Evolutionary conservation across 1,284 basidiomycete species (phyloP), one percentile per base, ranked within the genome.

Genomic region (Serendipita sp.): DNA sequence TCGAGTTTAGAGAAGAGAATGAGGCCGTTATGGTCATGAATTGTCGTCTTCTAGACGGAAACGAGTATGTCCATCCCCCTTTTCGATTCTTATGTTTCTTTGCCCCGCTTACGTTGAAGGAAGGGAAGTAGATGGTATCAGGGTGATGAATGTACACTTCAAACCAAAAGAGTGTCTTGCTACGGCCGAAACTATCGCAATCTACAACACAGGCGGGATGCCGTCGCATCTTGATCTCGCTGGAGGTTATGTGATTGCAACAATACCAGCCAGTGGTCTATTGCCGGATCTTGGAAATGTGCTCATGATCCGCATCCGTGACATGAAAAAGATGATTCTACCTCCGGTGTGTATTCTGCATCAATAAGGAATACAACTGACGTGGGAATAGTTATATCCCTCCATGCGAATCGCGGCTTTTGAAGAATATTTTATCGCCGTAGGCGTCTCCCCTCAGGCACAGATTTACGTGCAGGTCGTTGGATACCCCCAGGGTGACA

Each of bases 201-300:
- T 10, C 1, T 35, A 35, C 10, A 30, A n/a, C 8, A 58, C 34
- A 8, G 15, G 15, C 2, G 32, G 17, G 6, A 58, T 58, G 53
- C 15, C 53, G n/a, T 26, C 22, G 10, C 53, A 58, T 58, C 53
- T 58, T 10, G 53, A 58, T 34, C 22, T 58, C 8, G 53, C 53
- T 58, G 53, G 53, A 22, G 53, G 53, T 10, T 58, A 58, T 32
- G 32, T 58, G n/a, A 32, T 58, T 17, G 53, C 53, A 10, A 49
- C 45, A 49, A 30, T 58, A 29, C 53, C 22, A 12, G 30, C 15
- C 15, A 10, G 8, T n/a, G 32, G 32, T 4, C 15, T n/a, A n/a
- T n/a, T n/a, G n/a, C 29, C 17, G 17, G 17, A 58, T 22, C n/a
- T 35, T 2, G 53, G 53, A 29, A 32, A 30, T 8, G 53, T 58